Percentiles rank a stretch among this genome's conserved stretches.
phyloP scores from a whole-genome alignment of 352 stramenopile genomes.

The Lagenidium sp. region DNA sequence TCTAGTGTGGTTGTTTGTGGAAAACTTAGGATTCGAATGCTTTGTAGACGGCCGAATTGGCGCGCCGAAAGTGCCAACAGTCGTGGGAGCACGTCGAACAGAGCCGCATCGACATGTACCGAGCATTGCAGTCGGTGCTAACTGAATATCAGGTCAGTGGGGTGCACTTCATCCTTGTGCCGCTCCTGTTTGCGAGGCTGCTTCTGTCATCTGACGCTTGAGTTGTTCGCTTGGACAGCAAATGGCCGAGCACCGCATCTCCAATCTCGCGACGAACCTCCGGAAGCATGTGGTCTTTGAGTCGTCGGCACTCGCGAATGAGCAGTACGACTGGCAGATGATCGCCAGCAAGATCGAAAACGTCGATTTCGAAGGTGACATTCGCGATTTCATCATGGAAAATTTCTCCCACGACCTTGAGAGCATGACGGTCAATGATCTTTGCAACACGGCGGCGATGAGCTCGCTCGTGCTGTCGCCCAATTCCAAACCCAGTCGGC shows the following conservation, averaged over 20 bases:
- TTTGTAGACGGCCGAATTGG: conserved; percentile 41
- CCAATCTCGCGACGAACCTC: conserved; percentile 59
- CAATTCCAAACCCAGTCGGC: conserved; percentile 30
- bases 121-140: conserved; percentile 52
- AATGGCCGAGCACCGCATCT: conserved; percentile 67
- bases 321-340: conserved; percentile 86
- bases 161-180: neutral
- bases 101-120: conserved; percentile 59
- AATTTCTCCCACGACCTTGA: conserved; percentile 23
- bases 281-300: conserved; percentile 82
- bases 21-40: neutral
- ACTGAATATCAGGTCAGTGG: conserved; percentile 67
- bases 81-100: conserved; percentile 56
- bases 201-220: neutral
- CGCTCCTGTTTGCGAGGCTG: neutral
- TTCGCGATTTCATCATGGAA: conserved; percentile 57
- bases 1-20: neutral
- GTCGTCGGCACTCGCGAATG: conserved; percentile 67
- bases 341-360: conserved; percentile 60
- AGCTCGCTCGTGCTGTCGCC: conserved; percentile 29
- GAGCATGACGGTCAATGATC: conserved; percentile 54
- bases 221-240: no score
- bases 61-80: conserved; percentile 47
- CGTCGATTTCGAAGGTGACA: conserved; percentile 58
- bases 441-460: conserved; percentile 30